Percentiles rank a stretch among this genome's conserved stretches.
phyloP scores from a whole-genome alignment of 352 stramenopile species.

The Pythium brassicae region DNA sequence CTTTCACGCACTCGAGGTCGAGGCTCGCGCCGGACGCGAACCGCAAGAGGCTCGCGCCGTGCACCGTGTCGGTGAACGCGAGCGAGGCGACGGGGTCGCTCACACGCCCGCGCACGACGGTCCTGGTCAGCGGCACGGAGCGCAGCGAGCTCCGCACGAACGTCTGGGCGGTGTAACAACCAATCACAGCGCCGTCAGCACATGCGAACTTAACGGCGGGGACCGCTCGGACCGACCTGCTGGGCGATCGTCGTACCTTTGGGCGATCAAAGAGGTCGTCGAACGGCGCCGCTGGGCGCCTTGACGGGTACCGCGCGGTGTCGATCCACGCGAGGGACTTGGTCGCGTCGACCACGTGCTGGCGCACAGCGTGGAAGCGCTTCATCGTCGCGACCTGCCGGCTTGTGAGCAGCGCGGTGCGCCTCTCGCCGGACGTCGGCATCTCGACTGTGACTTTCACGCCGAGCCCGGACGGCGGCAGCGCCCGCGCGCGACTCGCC shows the following conservation, averaged over 20 bases:
- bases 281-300: neutral
- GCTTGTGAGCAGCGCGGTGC: neutral
- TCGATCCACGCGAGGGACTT: constrained; percentile 2
- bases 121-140: constrained; percentile 1
- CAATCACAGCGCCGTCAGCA: no score
- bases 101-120: constrained; percentile 1
- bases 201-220: no score
- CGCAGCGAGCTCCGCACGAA: neutral
- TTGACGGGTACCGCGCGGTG: neutral
- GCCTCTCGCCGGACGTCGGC: neutral
- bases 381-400: constrained; percentile 3
- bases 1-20: constrained; percentile 5
- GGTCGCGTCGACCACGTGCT: neutral
- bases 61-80: constrained; percentile 4
- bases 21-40: constrained; percentile 1
- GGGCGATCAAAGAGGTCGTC: constrained; percentile 3
- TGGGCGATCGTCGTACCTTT: no score
- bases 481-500: neutral
- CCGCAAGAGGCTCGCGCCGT: neutral
- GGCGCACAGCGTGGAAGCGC: neutral
- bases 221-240: no score
- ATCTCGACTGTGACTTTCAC: constrained; percentile 2
- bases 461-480: neutral
- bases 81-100: neutral
- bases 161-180: neutral